Base-by-base conservation (phyloP, 148 eudicot species). In the Chenopodium berlandieri region DNA sequence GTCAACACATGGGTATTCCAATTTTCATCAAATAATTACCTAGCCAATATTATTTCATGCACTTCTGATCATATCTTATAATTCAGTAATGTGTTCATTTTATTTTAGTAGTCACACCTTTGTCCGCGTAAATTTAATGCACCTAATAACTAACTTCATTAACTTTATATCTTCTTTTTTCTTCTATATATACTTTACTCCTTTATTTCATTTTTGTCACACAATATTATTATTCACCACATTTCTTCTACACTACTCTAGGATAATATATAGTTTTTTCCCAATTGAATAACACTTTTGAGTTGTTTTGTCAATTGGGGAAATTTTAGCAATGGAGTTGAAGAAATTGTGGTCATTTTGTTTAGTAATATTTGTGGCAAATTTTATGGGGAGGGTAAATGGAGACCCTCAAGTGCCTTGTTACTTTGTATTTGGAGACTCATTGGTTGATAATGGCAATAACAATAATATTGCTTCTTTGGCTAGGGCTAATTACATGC, bases 401-500 rank as follows among this genome's bases (percentile, higher is more conserved):
- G 92, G 82, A 54, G 84, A 78, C 9, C 95, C 97, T 0, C 87
- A 90, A 77, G 94, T 91, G 48, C 97, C 98, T 10, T 93, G 98
- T 64, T 91, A 86, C 84, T 94, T 90, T 78, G 86, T 94, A 2
- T 94, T 94, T 68, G 98, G 98, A 7, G 98, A 94, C 75, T 94
- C 98, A 0, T 87, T 93, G 80, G 98, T 94, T 22, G 98, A 94
- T 77, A 94, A 91, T 84, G 98, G 98, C 0, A 94, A 94, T 74
- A 94, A 94, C 74, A 94, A 94, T 25, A 78, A 84, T 64, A 89
- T 94, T 46, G 86, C 85, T 22, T 89, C 98, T 1, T 85, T 93
- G 83, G 97, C 97, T 17, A 89, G 83, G 77, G 92, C 98, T 25
- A 94, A 94, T 78, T 94, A 93, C 78, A 46, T 86, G 72, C 98